Base-by-base conservation (phyloP, 139 green algal species). In the Pleodorina starrii region DNA sequence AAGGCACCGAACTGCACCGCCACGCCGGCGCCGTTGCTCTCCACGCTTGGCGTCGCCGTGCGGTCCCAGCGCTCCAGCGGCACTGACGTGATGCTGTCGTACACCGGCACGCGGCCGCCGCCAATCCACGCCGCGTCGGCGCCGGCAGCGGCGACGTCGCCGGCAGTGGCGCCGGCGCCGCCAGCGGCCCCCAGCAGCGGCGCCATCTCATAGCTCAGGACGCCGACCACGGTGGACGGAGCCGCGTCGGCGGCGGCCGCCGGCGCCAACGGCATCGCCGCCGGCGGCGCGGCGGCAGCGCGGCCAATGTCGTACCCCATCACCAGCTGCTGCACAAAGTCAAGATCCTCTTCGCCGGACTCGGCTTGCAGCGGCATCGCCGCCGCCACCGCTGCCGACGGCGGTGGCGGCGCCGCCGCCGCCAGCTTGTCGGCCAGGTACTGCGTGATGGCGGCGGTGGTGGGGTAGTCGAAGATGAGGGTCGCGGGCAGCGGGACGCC, bases 391-490 rank as follows among this genome's bases (percentile, higher is more conserved):
- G 43, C 57, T 1, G 40, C 40, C 25, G 77, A 35, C 19, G 68
- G 25, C n/a, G 44, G 79, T 44, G 81, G 51, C 0, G 90, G 2
- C 12, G 71, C 36, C 0, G 72, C 21, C 32, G 50, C 40, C 12
- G 80, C 76, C 9, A 95, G 84, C 50, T 92, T 91, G 23, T 29
- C 73, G 1, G 80, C 17, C 2, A 96, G 27, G 84, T 93, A 92
- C 0, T 46, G 19, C 0, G 91, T 92, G 19, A 97, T 91, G n/a
- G 91, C 93, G 23, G 76, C 50, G 0, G 90, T 76, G 42, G 96
- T 97, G 14, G 97, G 97, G 88, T 97, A 95, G 93, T 99, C 96
- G 83, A 98, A 99, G 25, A 97, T 87, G 75, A 91, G 85, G 17
- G 73, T 90, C 74, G 79, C 74, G 10, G 94, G 94, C 66, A 96